Evolutionary conservation across 1,284 basidiomycete genomes (phyloP).

Genomic region (Sutorius eximius): DNA sequence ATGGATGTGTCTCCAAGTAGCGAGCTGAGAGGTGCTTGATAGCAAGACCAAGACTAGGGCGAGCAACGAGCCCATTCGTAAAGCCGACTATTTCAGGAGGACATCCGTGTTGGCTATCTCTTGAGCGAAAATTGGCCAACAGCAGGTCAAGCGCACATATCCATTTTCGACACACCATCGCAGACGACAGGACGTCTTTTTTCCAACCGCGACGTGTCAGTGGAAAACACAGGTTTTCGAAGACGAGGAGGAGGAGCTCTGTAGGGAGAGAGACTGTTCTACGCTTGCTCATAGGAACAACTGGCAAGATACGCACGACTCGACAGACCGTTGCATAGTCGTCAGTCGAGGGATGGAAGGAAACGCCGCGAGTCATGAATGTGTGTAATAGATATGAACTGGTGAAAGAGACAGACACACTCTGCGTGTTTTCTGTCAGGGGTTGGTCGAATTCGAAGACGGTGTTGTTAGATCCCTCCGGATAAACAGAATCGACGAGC

Average conservation of each 20-base stretch:
- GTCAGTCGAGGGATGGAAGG: background rate
- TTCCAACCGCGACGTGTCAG: background rate
- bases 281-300: background rate
- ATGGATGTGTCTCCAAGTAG: conserved; percentile 4
- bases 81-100: conserved; percentile 9
- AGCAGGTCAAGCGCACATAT: conserved; percentile 8
- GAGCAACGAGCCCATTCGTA: background rate
- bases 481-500: background rate
- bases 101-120: background rate
- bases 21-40: conserved; percentile 9
- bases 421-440: conserved; percentile 8
- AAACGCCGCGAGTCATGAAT: background rate
- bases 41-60: conserved; percentile 3
- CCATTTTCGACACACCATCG: conserved; percentile 11
- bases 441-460: conserved; percentile 8
- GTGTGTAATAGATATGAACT: background rate
- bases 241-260: conserved; percentile 8
- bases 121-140: conserved; percentile 9
- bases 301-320: conserved; percentile 2
- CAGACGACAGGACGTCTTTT: conserved; percentile 3
- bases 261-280: conserved; percentile 2
- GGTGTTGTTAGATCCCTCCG: background rate
- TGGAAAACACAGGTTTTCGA: background rate
- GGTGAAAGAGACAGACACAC: conserved; percentile 9
- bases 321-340: conserved; percentile 2